Evolutionary conservation across 129 eudicot species (phyloP).

Genomic region (Deinandra increscens): DNA sequence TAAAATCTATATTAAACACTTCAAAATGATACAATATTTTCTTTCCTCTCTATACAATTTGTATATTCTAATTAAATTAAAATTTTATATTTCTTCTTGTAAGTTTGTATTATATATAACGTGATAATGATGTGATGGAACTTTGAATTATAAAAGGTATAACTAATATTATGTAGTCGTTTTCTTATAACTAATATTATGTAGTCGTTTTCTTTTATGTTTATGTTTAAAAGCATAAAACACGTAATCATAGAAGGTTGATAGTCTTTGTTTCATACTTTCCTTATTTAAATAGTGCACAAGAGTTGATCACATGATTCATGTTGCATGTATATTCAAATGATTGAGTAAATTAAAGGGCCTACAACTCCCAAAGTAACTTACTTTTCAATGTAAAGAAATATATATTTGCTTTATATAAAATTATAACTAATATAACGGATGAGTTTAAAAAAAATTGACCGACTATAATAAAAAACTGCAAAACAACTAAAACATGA

Average conservation of each 20-base stretch:
- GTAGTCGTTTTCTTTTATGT: not conserved
- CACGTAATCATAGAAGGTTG: not conserved
- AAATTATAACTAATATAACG: too few relatives aligned
- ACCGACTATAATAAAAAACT: too few relatives aligned
- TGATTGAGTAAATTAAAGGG: not conserved
- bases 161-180: not conserved
- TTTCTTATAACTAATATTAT: not conserved
- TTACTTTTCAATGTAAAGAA: too few relatives aligned
- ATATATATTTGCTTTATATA: too few relatives aligned
- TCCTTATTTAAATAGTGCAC: not conserved
- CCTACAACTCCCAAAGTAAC: not conserved
- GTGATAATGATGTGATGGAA: not conserved
- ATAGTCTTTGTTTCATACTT: not conserved
- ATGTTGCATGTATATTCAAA: not conserved
- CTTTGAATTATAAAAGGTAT: not conserved
- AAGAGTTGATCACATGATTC: constrained; percentile 11
- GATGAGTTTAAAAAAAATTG: too few relatives aligned
- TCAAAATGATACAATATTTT: too few relatives aligned
- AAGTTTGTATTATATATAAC: too few relatives aligned
- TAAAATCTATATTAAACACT: too few relatives aligned
- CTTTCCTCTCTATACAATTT: too few relatives aligned
- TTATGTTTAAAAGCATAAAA: not conserved
- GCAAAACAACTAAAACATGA: too few relatives aligned
- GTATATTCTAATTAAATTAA: not conserved
- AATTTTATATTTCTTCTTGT: not conserved